phyloP scores from a whole-genome alignment of 1,284 basidiomycete species.

The Mycena citricolor region DNA sequence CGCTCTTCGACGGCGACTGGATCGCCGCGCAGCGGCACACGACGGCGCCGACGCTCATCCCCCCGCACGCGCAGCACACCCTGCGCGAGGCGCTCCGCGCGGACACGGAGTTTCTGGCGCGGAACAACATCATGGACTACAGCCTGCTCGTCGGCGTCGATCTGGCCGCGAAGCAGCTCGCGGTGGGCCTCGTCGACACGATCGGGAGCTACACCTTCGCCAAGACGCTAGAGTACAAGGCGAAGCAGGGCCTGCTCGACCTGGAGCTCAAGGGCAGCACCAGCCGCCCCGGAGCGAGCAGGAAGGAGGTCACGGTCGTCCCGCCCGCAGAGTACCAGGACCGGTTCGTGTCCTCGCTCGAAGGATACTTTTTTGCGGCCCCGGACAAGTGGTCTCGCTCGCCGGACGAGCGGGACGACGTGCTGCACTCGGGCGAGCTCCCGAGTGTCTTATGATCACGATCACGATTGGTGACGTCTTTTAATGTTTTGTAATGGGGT shows the following conservation, averaged over 20 bases:
- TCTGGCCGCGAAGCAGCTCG: conserved; percentile 58
- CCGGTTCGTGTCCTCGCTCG: conserved; percentile 62
- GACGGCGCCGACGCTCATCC: conserved; percentile 57
- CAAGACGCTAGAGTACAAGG: conserved; percentile 74
- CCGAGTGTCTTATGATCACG: no score
- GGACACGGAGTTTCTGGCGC: conserved; percentile 70
- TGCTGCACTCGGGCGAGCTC: no score
- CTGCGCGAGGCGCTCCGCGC: conserved; percentile 62
- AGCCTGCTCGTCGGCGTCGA: conserved; percentile 68
- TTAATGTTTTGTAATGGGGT: no score
- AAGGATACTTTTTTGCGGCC: conserved; percentile 67
- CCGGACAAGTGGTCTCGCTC: conserved; percentile 64
- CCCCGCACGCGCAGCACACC: conserved; percentile 66
- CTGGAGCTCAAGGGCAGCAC: no score
- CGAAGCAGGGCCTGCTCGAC: conserved; percentile 67
- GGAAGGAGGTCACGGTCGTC: conserved; percentile 69
- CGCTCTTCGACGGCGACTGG: conserved; percentile 78
- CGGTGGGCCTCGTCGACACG: conserved; percentile 75
- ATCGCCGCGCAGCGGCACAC: conserved; percentile 68
- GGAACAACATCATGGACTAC: conserved; percentile 80
- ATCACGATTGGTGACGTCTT: no score
- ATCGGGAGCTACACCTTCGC: conserved; percentile 78
- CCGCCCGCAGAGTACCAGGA: conserved; percentile 70
- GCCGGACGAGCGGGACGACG: no score
- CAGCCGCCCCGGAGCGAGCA: conserved; percentile 38